Conservation (phyloP, 129 eudicot species). For the Pulicaria dysenterica region DNA sequence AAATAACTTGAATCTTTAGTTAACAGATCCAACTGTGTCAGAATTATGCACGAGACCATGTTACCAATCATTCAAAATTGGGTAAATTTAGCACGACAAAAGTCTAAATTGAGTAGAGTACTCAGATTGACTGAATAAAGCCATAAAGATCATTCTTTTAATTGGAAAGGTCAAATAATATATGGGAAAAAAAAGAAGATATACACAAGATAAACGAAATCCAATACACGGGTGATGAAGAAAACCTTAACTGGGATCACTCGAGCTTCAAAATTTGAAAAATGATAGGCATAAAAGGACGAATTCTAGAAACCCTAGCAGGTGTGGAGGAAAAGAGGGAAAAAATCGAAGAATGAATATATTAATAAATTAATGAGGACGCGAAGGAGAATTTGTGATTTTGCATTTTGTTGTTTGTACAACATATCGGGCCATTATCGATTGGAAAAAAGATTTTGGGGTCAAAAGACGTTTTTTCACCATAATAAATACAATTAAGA, state of each 20-base stretch:
- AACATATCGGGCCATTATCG: conserved; percentile 24
- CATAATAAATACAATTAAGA: conserved; percentile 13
- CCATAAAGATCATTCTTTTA: conserved; percentile 5
- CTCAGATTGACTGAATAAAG: conserved; percentile 18
- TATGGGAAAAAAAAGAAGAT: neutral
- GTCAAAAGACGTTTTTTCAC: conserved; percentile 27
- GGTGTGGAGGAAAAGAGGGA: conserved; percentile 16
- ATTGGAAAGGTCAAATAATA: conserved; percentile 4
- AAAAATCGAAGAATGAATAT: conserved; percentile 7
- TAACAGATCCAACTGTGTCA: neutral
- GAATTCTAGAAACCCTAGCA: conserved; percentile 29
- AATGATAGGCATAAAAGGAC: neutral
- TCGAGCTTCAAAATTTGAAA: conserved; percentile 44
- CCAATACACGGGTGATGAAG: neutral
- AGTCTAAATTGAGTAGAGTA: neutral
- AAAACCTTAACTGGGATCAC: conserved; percentile 53
- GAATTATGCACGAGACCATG: conserved; percentile 14
- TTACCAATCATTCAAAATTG: neutral
- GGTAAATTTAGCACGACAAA: neutral
- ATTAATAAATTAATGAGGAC: conserved; percentile 8
- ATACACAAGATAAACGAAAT: neutral
- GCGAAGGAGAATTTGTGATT: conserved; percentile 23
- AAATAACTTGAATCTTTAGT: neutral
- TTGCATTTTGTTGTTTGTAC: conserved; percentile 6
- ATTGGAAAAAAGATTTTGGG: conserved; percentile 25